Conservation (phyloP, 805 yeast genomes). For the Tetrapisispora nanseiensis region DNA sequence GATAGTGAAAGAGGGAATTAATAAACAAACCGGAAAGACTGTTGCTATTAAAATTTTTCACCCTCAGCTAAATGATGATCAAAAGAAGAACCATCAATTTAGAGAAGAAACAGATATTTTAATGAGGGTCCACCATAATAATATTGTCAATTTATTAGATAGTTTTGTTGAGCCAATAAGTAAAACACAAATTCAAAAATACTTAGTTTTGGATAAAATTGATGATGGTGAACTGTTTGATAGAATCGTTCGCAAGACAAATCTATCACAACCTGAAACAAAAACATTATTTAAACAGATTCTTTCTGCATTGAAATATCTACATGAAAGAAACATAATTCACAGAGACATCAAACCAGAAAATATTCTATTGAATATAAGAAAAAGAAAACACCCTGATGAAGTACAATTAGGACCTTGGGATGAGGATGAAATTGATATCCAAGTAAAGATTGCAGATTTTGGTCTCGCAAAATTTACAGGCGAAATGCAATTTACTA, state of each 20-base stretch:
- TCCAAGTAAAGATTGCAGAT: constrained; percentile 69
- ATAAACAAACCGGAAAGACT: constrained; percentile 45
- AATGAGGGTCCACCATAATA: constrained; percentile 56
- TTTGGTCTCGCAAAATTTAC: constrained; percentile 58
- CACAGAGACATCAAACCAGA: constrained; percentile 79
- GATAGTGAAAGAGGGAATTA: constrained; percentile 60
- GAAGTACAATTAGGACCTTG: constrained; percentile 33
- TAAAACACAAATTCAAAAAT: constrained; percentile 36
- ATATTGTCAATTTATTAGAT: constrained; percentile 56
- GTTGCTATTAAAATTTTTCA: constrained; percentile 72
- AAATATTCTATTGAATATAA: constrained; percentile 47
- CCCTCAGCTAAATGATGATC: constrained; percentile 38
- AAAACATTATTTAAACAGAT: constrained; percentile 55
- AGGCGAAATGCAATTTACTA: constrained; percentile 65
- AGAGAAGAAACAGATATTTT: constrained; percentile 61
- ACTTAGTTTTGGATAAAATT: constrained; percentile 61
- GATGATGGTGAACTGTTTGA: constrained; percentile 71
- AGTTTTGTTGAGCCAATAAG: constrained; percentile 48
- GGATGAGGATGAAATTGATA: constrained; percentile 46
- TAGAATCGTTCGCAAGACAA: constrained; percentile 56
- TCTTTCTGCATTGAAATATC: constrained; percentile 50
- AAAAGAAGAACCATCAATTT: constrained; percentile 34
- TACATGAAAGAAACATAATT: constrained; percentile 61
- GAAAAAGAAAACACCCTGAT: constrained; percentile 30
- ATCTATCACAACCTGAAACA: constrained; percentile 52